Evolutionary conservation across 2,329 filamentous ascomycete genomes (phyloP), one percentile per base, ranked within the genome.

Genomic region (Rutstroemia sp.): DNA sequence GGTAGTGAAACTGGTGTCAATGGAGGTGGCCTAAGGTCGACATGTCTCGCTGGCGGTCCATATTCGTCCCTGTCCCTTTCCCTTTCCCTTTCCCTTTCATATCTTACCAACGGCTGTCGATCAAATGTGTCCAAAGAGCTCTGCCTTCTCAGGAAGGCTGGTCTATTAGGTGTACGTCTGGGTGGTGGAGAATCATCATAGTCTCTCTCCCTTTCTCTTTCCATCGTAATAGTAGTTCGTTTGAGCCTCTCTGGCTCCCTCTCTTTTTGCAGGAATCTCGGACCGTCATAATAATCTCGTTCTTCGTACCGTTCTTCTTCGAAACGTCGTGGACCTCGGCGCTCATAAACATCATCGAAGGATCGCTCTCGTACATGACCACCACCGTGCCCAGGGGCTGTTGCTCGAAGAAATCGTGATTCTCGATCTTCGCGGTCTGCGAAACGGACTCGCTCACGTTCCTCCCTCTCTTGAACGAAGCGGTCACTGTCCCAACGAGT

Each of bases 61-160:
- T 84, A 83, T 58, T 87, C 83, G 49, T 84, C 80, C 71, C n/a
- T n/a, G n/a, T n/a, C n/a, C n/a, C n/a, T n/a, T n/a, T n/a, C n/a
- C n/a, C 42, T 45, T 14, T 54, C 52, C 2, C 23, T 23, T 25
- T 55, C 53, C 41, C 53, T 51, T 54, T 46, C 42, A 76, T 77
- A 62, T 77, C 75, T 50, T 70, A 75, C 76, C 54, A 77, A 65
- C 1, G 88, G 86, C 27, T 83, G 83, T 49, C 91, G 85, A 71
- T 96, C 92, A 68, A 90, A 96, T 0, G 88, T 95, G 70, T 96
- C 92, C 41, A 96, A 78, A 52, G 90, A 95, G 14, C 90, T 95
- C 70, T 95, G 91, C 45, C 92, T 83, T 57, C 92, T 82, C 51
- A 94, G 68, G 61, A 92, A 78, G 30, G 78, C 77, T 2, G 90